Evolutionary conservation across 176 grass and related monocot species (phyloP).

Genomic region (Tuctoria greenei): DNA sequence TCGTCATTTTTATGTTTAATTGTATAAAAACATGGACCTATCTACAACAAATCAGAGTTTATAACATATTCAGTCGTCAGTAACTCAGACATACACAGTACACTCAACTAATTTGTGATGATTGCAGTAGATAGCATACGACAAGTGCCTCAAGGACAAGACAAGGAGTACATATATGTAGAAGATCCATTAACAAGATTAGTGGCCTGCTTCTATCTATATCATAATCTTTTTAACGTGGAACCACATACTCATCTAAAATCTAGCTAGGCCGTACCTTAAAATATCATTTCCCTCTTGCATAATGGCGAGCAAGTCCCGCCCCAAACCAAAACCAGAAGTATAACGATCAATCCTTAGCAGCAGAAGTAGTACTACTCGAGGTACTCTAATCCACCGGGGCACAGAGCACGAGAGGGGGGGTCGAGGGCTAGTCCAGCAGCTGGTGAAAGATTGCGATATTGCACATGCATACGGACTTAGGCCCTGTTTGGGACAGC

Average conservation of each 20-base stretch:
- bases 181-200: background rate
- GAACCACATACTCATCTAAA: background rate
- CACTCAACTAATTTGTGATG: too few relatives aligned
- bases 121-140: background rate
- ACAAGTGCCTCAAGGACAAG: background rate
- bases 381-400: background rate
- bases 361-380: background rate
- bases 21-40: too few relatives aligned
- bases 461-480: conserved; percentile 14
- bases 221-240: background rate
- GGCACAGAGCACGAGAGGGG: conserved; percentile 16
- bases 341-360: background rate
- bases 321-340: background rate
- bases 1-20: too few relatives aligned
- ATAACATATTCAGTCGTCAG: too few relatives aligned
- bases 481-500: too few relatives aligned
- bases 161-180: background rate
- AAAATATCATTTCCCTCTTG: conserved; percentile 16
- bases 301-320: conserved; percentile 5
- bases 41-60: too few relatives aligned
- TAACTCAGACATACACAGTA: background rate
- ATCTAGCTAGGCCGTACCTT: conserved; percentile 30
- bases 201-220: background rate
- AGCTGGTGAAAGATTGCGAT: background rate
- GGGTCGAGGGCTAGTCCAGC: background rate